phyloP scores from a whole-genome alignment of 495 filamentous ascomycete species.

The Apiosordaria backusii region DNA sequence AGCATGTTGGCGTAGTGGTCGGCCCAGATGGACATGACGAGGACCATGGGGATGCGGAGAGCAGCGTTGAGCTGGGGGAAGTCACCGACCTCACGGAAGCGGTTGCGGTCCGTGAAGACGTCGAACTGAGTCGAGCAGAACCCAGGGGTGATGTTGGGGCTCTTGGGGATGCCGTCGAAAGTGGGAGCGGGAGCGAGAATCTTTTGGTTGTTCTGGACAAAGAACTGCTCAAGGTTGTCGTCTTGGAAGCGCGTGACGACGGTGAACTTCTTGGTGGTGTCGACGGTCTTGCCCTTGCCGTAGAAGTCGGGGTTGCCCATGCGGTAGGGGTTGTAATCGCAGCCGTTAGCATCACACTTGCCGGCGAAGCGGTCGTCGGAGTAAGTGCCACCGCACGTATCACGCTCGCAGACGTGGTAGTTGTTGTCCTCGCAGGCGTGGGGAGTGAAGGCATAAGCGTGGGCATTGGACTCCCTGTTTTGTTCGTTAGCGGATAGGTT shows the following conservation, averaged over 20 bases:
- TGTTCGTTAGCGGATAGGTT: background rate
- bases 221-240: slow-evolving; percentile 63
- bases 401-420: slow-evolving; percentile 55
- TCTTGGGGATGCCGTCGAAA: slow-evolving; percentile 29
- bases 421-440: slow-evolving; percentile 61
- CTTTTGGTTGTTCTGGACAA: slow-evolving; percentile 64
- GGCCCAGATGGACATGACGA: slow-evolving; percentile 76
- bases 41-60: slow-evolving; percentile 61
- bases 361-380: slow-evolving; percentile 51
- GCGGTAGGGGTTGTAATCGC: slow-evolving; percentile 76
- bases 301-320: slow-evolving; percentile 63
- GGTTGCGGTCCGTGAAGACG: slow-evolving; percentile 49
- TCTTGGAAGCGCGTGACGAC: slow-evolving; percentile 66
- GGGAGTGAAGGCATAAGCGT: slow-evolving; percentile 61
- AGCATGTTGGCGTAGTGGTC: slow-evolving; percentile 77
- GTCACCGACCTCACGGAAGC: slow-evolving; percentile 61
- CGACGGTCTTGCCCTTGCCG: slow-evolving; percentile 57
- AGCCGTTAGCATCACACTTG: slow-evolving; percentile 68
- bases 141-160: slow-evolving; percentile 39
- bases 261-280: slow-evolving; percentile 65
- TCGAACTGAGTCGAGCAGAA: slow-evolving; percentile 29
- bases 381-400: slow-evolving; percentile 51
- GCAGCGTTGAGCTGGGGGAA: slow-evolving; percentile 54
- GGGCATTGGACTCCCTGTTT: slow-evolving; percentile 58
- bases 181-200: slow-evolving; percentile 53